Percentiles rank a stretch among this genome's conserved stretches.
Conservation (phyloP, 495 filamentous ascomycete species). For the Penicillium flavigenum region DNA sequence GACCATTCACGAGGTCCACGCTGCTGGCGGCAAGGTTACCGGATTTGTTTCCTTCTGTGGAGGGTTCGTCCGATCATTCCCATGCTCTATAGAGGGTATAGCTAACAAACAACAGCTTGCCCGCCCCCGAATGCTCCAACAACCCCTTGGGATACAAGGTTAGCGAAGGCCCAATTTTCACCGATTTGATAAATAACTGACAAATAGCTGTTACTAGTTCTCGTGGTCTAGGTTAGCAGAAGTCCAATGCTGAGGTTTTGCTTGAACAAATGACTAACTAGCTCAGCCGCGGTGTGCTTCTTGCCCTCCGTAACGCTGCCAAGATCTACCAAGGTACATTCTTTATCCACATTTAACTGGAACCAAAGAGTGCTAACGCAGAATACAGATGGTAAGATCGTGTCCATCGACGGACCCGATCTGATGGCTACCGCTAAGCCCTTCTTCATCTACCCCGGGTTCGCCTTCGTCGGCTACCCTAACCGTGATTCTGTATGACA, state of each 20-base stretch:
- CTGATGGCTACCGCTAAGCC: constrained; percentile 88
- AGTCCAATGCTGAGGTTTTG: background rate
- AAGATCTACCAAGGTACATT: constrained; percentile 61
- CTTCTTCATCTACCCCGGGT: constrained; percentile 87
- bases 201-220: constrained; percentile 47
- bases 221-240: constrained; percentile 61
- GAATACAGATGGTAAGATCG: constrained; percentile 61
- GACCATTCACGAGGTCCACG: constrained; percentile 77
- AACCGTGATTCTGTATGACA: constrained; percentile 70
- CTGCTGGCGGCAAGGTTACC: constrained; percentile 79
- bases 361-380: background rate
- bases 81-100: background rate
- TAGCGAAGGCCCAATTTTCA: background rate
- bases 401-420: constrained; percentile 58
- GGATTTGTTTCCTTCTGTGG: constrained; percentile 88
- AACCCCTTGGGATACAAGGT: constrained; percentile 92
- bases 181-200: background rate
- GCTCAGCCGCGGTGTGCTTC: constrained; percentile 76
- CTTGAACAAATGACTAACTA: constrained; percentile 2
- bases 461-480: constrained; percentile 87
- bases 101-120: constrained; percentile 40
- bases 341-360: background rate
- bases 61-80: constrained; percentile 40
- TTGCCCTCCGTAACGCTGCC: constrained; percentile 83
- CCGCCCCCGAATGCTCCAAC: constrained; percentile 76